Percentiles rank a stretch among this genome's conserved stretches.
Conservation (phyloP, 495 filamentous ascomycete species). For the Cetradonia linearis region DNA sequence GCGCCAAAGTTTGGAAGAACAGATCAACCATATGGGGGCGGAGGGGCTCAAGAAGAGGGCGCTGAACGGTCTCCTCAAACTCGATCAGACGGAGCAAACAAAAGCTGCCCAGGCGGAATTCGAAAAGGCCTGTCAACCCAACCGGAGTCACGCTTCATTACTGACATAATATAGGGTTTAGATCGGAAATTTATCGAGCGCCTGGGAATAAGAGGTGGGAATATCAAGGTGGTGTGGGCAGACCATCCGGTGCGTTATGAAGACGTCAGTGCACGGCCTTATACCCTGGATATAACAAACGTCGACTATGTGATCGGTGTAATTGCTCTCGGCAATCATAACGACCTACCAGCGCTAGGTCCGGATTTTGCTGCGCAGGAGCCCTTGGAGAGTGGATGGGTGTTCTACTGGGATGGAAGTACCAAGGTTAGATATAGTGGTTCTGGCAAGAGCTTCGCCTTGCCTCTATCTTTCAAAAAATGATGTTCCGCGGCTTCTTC, state of each 20-base stretch:
- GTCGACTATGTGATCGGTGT: conserved; percentile 4
- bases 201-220: background rate
- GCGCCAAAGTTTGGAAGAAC: conserved; percentile 6
- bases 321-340: background rate
- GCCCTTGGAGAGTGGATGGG: background rate
- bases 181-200: background rate
- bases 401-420: background rate
- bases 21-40: background rate
- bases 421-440: background rate
- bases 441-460: background rate
- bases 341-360: background rate
- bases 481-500: no score
- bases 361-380: background rate
- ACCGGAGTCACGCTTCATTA: background rate
- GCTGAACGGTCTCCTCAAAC: background rate
- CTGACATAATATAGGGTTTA: background rate
- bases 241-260: conserved; percentile 1
- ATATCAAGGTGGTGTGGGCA: conserved; percentile 5
- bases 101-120: conserved; percentile 7
- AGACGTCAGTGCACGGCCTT: background rate
- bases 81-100: conserved; percentile 7
- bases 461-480: background rate
- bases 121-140: background rate
- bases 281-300: background rate
- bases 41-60: conserved; percentile 3